Percentiles rank a stretch among this genome's conserved stretches.
Evolutionary conservation across 495 filamentous ascomycete genomes (phyloP).

Genomic region (Penicillium diatomitis): DNA sequence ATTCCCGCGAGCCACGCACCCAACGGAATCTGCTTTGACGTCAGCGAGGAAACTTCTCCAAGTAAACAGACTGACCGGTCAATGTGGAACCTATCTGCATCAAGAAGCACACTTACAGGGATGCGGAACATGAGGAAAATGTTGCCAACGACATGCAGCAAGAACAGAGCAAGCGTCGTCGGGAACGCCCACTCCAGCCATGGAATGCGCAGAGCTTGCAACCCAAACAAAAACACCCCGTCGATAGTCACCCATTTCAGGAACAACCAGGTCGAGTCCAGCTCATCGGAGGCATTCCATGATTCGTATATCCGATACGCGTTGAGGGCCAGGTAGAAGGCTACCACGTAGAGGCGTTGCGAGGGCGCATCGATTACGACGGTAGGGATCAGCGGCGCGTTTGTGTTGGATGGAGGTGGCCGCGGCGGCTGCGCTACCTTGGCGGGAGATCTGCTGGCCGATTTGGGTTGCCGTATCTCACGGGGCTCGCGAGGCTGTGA

Average conservation of each 20-base stretch:
- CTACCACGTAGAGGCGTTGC: constrained; percentile 77
- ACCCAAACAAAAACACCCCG: constrained; percentile 68
- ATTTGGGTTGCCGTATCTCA: constrained; percentile 9
- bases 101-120: constrained; percentile 42
- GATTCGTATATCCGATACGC: constrained; percentile 83
- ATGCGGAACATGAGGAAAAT: constrained; percentile 88
- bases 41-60: constrained; percentile 12
- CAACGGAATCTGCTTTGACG: constrained; percentile 46
- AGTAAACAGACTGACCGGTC: not conserved
- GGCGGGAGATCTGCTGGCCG: constrained; percentile 16
- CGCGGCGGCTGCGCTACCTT: constrained; percentile 12
- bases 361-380: constrained; percentile 73
- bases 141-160: constrained; percentile 62
- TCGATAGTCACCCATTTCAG: constrained; percentile 88
- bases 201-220: constrained; percentile 81
- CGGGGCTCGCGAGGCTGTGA: constrained; percentile 19
- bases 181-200: constrained; percentile 85
- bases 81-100: not conserved
- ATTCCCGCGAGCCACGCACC: constrained; percentile 57
- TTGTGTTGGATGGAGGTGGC: constrained; percentile 9
- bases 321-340: constrained; percentile 60
- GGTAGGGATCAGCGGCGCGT: constrained; percentile 61
- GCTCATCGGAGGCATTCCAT: constrained; percentile 62
- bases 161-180: constrained; percentile 55
- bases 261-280: constrained; percentile 76